Conservation (phyloP, 2,329 filamentous ascomycete genomes). For the Aureobasidium melanogenum region DNA sequence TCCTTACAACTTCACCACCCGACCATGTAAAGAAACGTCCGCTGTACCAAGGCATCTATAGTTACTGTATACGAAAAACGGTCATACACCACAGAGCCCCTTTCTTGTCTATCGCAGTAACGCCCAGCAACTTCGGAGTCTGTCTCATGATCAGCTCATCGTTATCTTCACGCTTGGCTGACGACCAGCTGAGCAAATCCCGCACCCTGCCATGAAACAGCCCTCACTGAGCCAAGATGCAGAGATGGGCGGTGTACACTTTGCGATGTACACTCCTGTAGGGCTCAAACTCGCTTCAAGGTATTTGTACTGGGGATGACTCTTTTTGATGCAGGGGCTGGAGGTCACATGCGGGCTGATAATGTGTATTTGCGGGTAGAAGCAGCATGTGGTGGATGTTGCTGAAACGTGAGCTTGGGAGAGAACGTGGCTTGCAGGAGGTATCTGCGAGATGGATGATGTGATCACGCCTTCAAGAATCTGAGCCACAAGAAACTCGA, state of each 20-base stretch:
- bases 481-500: no score
- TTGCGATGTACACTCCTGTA: background rate
- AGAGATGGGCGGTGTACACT: background rate
- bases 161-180: background rate
- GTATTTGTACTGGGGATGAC: background rate
- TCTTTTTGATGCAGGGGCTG: background rate
- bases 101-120: background rate
- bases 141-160: background rate
- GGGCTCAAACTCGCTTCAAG: background rate
- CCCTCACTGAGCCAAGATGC: background rate
- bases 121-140: background rate
- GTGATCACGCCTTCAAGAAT: background rate
- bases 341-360: background rate
- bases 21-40: background rate
- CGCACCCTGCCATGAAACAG: background rate
- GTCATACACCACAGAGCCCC: background rate
- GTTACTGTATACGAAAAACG: background rate
- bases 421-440: background rate
- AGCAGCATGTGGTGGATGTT: background rate
- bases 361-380: background rate
- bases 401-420: background rate
- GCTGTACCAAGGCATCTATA: background rate
- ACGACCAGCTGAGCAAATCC: background rate
- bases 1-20: background rate
- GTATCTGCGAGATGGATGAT: background rate